Percentiles rank a stretch among this genome's conserved stretches.
Evolutionary conservation across 495 filamentous ascomycete species (phyloP).

Genomic region (Penicillium dipodomyicola): DNA sequence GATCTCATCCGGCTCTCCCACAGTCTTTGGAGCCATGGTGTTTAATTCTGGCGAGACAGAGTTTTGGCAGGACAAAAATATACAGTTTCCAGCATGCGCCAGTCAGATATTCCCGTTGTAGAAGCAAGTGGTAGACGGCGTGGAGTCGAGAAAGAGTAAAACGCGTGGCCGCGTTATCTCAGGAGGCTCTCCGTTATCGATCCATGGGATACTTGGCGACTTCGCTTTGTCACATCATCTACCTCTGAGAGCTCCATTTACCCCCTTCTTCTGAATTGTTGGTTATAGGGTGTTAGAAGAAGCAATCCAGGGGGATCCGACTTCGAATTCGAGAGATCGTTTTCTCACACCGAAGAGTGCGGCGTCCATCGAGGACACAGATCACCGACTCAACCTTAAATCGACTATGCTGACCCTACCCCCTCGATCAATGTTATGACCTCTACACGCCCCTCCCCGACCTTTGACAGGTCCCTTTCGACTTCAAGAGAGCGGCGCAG

Average conservation of each 20-base stretch:
- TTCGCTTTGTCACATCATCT: slow-evolving; percentile 21
- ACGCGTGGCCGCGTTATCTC: slow-evolving; percentile 36
- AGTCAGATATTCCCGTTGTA: background rate
- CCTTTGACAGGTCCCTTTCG: slow-evolving; percentile 58
- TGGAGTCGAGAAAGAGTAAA: slow-evolving; percentile 18
- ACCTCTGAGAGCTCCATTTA: slow-evolving; percentile 12
- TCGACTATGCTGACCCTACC: slow-evolving; percentile 37
- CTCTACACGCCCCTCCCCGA: slow-evolving; percentile 57
- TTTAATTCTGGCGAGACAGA: background rate
- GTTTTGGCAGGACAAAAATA: background rate
- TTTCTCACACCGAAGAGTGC: slow-evolving; percentile 1
- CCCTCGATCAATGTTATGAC: slow-evolving; percentile 56
- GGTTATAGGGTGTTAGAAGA: background rate
- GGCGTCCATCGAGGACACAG: slow-evolving; percentile 18
- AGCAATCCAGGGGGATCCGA: background rate
- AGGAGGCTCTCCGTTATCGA: slow-evolving; percentile 34
- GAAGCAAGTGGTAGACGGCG: slow-evolving; percentile 9
- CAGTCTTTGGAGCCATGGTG: slow-evolving; percentile 85
- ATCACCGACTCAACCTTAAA: slow-evolving; percentile 19
- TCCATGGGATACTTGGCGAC: slow-evolving; percentile 33
- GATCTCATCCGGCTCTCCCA: slow-evolving; percentile 73
- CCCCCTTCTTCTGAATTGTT: slow-evolving; percentile 2
- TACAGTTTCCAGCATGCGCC: background rate
- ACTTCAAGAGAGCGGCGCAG: slow-evolving; percentile 50
- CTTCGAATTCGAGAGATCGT: background rate